Conservation (phyloP, 306 rosid species). For the Cicer cuneatum region DNA sequence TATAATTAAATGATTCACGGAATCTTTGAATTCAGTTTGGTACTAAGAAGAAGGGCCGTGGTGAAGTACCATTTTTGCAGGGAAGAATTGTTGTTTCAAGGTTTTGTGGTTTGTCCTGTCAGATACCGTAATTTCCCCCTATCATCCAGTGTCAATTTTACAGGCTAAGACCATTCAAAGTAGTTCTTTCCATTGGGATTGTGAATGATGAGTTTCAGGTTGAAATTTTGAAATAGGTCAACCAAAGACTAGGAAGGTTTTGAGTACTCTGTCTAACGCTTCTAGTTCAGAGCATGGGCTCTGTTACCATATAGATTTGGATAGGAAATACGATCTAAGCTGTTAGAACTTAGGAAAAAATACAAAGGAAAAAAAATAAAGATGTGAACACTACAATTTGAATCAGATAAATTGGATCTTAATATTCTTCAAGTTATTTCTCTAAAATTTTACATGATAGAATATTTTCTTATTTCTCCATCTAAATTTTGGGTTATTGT, state of each 20-base stretch:
- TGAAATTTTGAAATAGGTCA: not conserved
- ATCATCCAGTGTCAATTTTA: not conserved
- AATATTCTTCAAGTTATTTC: not conserved
- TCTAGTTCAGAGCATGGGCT: not conserved
- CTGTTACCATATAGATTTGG: not conserved
- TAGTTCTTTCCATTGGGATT: not conserved
- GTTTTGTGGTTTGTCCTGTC: too few relatives aligned
- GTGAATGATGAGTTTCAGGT: not conserved
- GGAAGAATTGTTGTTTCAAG: not conserved
- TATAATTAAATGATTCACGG: not conserved
- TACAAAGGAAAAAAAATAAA: not conserved
- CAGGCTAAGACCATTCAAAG: not conserved
- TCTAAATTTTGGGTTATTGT: conserved; percentile 36
- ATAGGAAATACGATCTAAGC: not conserved
- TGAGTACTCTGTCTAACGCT: not conserved
- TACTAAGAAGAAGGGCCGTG: too few relatives aligned
- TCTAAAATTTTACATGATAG: not conserved
- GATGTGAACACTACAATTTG: not conserved
- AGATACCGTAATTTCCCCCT: too few relatives aligned
- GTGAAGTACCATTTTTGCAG: not conserved
- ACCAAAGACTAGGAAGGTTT: not conserved
- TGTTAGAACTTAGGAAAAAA: conserved; percentile 2
- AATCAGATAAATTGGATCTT: not conserved
- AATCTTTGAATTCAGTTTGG: too few relatives aligned
- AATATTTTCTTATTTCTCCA: not conserved